These are phyloP conservation scores for Panaeolus cyanescens DNA, from an alignment of 768 basidiomycete species.

Conservation along the genomic window DNA sequence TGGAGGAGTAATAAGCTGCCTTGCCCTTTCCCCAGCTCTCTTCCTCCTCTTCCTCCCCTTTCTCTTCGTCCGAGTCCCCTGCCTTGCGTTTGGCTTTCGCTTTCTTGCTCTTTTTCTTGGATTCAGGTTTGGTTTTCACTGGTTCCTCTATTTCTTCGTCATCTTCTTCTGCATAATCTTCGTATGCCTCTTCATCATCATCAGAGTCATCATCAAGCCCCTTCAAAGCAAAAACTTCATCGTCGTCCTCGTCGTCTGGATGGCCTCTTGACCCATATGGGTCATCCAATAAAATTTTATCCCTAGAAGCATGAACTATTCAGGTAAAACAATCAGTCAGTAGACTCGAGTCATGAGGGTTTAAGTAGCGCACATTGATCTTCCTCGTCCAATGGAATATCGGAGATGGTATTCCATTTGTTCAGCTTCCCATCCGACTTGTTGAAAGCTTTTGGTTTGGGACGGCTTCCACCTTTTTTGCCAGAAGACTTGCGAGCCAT, in stretches of 20 bases:
- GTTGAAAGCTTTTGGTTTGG: constrained; percentile 50
- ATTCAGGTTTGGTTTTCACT: constrained; percentile 19
- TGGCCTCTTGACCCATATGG: constrained; percentile 37
- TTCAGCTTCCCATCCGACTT: constrained; percentile 54
- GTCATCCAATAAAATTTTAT: constrained; percentile 77
- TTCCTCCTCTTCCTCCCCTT: constrained; percentile 47
- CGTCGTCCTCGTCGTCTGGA: constrained; percentile 63
- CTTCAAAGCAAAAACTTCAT: constrained; percentile 80
- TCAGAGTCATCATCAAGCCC: constrained; percentile 56
- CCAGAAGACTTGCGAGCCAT: not conserved
- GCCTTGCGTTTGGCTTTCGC: constrained; percentile 25
- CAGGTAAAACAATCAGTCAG: constrained; percentile 2
- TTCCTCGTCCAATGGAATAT: constrained; percentile 77
- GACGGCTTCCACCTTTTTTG: constrained; percentile 30
- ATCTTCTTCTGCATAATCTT: constrained; percentile 26
- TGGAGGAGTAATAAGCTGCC: constrained; percentile 84
- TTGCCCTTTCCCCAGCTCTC: constrained; percentile 85
- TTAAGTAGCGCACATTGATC: constrained; percentile 64
- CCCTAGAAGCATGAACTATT: constrained; percentile 71
- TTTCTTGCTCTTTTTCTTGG: constrained; percentile 28
- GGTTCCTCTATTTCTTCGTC: constrained; percentile 36
- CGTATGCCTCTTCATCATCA: constrained; percentile 42
- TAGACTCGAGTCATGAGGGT: not conserved
- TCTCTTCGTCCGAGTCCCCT: constrained; percentile 32
- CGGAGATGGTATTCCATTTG: constrained; percentile 67